Evolutionary conservation across 148 eudicot genomes (phyloP).

Genomic region (Vaccinium darrowii): DNA sequence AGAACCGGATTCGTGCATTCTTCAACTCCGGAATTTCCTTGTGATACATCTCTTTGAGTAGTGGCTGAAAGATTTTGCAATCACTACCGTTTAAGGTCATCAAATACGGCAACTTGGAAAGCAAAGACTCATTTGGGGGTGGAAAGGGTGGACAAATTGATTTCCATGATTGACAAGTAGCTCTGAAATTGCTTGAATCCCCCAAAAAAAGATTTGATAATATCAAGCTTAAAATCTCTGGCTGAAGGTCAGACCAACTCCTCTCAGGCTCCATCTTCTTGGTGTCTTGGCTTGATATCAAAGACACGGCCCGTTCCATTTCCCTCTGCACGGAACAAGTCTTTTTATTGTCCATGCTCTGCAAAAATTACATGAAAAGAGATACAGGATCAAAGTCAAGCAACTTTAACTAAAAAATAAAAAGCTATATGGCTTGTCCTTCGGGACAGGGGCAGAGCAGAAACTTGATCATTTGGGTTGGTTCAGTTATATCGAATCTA

Average conservation of each 20-base stretch:
- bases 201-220: neutral
- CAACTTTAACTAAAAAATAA: neutral
- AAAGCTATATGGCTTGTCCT: neutral
- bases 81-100: neutral
- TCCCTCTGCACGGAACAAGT: neutral
- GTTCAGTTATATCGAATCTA: no score
- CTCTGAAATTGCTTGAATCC: neutral
- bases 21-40: neutral
- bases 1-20: neutral
- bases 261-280: neutral
- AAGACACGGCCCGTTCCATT: neutral
- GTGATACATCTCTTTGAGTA: neutral
- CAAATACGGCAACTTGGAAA: neutral
- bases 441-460: neutral
- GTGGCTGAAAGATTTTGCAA: conserved; percentile 1
- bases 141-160: neutral
- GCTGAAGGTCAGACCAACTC: neutral
- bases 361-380: neutral
- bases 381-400: neutral
- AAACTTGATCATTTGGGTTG: neutral
- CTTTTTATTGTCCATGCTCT: neutral
- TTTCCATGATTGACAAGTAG: neutral
- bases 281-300: neutral
- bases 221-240: neutral
- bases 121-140: neutral